Evolutionary conservation across 805 yeast genomes (phyloP).

Genomic region (Blastobotrys terrestris): DNA sequence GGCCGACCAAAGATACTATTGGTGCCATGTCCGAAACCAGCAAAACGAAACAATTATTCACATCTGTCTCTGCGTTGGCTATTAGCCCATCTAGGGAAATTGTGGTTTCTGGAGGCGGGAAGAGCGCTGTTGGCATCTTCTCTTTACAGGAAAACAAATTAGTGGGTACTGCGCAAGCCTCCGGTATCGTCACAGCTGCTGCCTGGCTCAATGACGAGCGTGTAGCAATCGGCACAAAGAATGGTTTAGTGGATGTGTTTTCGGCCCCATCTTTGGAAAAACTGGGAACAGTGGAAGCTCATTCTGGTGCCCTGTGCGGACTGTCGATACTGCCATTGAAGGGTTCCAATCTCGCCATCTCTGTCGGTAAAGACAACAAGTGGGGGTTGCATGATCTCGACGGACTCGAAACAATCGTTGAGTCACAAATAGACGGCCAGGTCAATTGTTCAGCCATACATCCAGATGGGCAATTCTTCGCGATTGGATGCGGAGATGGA

Average conservation of each 20-base stretch:
- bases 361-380: slow-evolving; percentile 10
- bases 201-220: slow-evolving; percentile 9
- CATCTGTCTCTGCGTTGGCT: slow-evolving; percentile 11
- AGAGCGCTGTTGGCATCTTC: slow-evolving; percentile 15
- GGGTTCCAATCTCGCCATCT: slow-evolving; percentile 1
- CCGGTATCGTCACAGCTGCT: slow-evolving; percentile 15
- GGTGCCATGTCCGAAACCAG: slow-evolving; percentile 1
- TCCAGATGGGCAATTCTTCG: slow-evolving; percentile 45
- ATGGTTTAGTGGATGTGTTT: slow-evolving; percentile 15
- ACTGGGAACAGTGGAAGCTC: background rate
- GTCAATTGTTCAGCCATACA: slow-evolving; percentile 31
- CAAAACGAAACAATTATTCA: slow-evolving; percentile 19
- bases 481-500: slow-evolving; percentile 34
- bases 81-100: slow-evolving; percentile 1
- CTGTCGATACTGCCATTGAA: background rate
- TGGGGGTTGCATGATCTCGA: slow-evolving; percentile 15
- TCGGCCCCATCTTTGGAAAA: background rate
- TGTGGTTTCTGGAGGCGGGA: slow-evolving; percentile 20
- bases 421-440: slow-evolving; percentile 9
- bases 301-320: background rate
- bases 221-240: slow-evolving; percentile 15
- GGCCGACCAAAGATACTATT: slow-evolving; percentile 9
- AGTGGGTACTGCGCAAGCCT: slow-evolving; percentile 6
- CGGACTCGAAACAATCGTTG: slow-evolving; percentile 4
- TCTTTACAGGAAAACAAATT: slow-evolving; percentile 6